phyloP scores from a whole-genome alignment of 2,329 filamentous ascomycete species.

The Didymella exigua region DNA sequence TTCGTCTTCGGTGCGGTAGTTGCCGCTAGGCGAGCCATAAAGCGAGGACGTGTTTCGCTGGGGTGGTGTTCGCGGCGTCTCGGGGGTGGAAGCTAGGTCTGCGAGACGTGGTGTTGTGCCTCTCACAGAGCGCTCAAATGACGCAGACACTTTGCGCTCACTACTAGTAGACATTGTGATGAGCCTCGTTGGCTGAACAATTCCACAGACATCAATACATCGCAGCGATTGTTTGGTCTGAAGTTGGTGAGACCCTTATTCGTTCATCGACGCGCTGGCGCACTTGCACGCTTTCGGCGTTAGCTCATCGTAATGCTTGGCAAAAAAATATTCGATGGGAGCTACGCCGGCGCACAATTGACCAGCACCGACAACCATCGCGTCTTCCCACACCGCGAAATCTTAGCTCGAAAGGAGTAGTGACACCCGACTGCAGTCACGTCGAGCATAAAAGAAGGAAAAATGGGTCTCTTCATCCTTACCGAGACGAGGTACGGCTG shows the following conservation, averaged over 20 bases:
- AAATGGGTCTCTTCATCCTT: conserved; percentile 53
- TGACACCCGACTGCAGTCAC: conserved; percentile 14
- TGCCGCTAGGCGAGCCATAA: conserved; percentile 63
- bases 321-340: conserved; percentile 14
- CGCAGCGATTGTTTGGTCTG: neutral
- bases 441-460: conserved; percentile 7
- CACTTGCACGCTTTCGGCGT: conserved; percentile 5
- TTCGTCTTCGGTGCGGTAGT: conserved; percentile 72
- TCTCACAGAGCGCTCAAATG: conserved; percentile 37
- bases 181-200: neutral
- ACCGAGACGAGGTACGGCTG: conserved; percentile 41
- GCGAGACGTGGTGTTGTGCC: conserved; percentile 42
- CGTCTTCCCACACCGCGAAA: conserved; percentile 25
- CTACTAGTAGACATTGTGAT: conserved; percentile 23
- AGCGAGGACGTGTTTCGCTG: conserved; percentile 64
- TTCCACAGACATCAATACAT: neutral
- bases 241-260: neutral
- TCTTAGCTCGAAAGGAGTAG: conserved; percentile 15
- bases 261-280: neutral
- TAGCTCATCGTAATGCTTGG: conserved; percentile 6
- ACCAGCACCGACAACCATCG: conserved; percentile 24
- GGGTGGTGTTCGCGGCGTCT: conserved; percentile 53
- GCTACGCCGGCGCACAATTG: conserved; percentile 13
- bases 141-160: conserved; percentile 43
- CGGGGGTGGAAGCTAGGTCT: conserved; percentile 45